phyloP scores from a whole-genome alignment of 306 rosid species.

The Geum urbanum region DNA sequence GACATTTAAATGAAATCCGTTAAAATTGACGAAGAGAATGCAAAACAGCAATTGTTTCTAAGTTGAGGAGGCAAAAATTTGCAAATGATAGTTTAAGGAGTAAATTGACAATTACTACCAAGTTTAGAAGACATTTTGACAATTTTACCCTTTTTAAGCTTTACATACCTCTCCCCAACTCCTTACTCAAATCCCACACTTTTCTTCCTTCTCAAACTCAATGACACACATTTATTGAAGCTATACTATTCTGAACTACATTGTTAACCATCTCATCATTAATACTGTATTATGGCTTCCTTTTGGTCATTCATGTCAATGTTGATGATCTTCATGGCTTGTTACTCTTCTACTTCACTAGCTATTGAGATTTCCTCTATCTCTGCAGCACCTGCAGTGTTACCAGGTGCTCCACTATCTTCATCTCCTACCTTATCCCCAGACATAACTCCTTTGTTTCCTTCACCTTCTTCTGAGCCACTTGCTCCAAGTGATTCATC shows the following conservation, averaged over 20 bases:
- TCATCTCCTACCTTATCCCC: constrained; percentile 39
- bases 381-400: constrained; percentile 43
- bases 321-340: constrained; percentile 21
- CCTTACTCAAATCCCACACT: background rate
- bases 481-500: constrained; percentile 44
- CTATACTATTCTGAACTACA: constrained; percentile 9
- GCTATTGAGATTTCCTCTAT: constrained; percentile 30
- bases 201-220: background rate
- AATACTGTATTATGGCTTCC: constrained; percentile 30
- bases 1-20: too few relatives aligned
- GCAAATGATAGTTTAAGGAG: too few relatives aligned
- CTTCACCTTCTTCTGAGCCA: constrained; percentile 36
- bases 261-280: constrained; percentile 25
- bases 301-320: constrained; percentile 25
- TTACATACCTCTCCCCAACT: background rate
- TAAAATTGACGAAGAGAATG: too few relatives aligned
- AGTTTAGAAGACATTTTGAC: too few relatives aligned
- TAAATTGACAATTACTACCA: too few relatives aligned
- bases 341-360: constrained; percentile 17
- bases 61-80: too few relatives aligned
- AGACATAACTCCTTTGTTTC: constrained; percentile 47
- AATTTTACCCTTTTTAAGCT: constrained; percentile 26
- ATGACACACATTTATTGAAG: constrained; percentile 18
- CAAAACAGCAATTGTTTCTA: too few relatives aligned
- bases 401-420: constrained; percentile 29